These are phyloP conservation scores for Phragmites australis DNA, from an alignment of 176 grass and related monocot species.

Conservation along the genomic window DNA sequence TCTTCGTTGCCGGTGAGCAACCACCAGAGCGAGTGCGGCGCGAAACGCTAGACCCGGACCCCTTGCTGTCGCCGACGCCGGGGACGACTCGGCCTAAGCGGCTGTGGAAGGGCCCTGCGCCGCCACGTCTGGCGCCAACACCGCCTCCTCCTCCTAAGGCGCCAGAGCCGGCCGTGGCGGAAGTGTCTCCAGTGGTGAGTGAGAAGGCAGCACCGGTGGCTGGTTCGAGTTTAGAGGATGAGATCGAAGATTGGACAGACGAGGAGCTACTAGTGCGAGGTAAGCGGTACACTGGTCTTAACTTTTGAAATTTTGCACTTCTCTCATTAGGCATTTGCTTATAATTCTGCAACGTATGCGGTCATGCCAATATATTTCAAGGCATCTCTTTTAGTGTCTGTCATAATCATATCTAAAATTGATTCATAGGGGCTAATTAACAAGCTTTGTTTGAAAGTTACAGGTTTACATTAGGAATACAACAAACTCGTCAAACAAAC, in stretches of 20 bases:
- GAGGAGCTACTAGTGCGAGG: conserved; percentile 52
- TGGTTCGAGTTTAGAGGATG: conserved; percentile 48
- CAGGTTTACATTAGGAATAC: background rate
- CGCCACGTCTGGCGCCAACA: conserved; percentile 14
- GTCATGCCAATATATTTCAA: background rate
- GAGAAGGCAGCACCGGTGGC: background rate
- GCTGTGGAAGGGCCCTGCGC: conserved; percentile 47
- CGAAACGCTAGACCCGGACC: conserved; percentile 1
- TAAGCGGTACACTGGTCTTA: background rate
- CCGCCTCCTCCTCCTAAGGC: conserved; percentile 6
- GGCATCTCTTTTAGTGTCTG: background rate
- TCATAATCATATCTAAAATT: background rate
- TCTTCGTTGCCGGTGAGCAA: conserved; percentile 4
- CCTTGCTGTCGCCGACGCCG: background rate
- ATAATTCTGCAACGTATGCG: background rate
- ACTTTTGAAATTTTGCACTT: background rate
- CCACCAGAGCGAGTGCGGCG: background rate
- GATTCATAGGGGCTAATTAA: background rate
- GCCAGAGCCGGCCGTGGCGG: background rate
- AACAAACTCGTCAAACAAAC: background rate
- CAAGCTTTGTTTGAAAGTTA: background rate
- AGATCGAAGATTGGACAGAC: conserved; percentile 60
- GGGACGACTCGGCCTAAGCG: conserved; percentile 43
- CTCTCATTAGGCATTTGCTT: background rate
- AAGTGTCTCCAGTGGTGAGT: conserved; percentile 26